Evolutionary conservation across 495 filamentous ascomycete species (phyloP).

Genomic region (Neurospora sp.): DNA sequence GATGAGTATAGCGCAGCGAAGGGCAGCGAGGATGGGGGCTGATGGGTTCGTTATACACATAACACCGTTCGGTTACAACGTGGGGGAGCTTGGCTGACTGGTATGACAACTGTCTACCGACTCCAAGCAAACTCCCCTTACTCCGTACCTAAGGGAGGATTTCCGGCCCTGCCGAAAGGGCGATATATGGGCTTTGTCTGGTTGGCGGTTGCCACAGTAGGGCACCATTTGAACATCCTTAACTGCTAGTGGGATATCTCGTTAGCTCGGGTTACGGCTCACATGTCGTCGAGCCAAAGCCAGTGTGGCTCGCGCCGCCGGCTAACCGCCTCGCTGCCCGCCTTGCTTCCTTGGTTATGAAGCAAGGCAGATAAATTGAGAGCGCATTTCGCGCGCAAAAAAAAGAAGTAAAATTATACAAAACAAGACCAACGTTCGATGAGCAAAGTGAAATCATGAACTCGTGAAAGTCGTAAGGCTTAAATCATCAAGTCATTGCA

Average conservation of each 20-base stretch:
- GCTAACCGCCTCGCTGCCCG: background rate
- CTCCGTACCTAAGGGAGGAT: background rate
- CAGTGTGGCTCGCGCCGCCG: background rate
- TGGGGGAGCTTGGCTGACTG: background rate
- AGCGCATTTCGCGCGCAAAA: background rate
- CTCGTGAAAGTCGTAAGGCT: background rate
- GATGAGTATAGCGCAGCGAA: background rate
- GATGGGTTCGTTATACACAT: background rate
- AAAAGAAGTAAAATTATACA: background rate
- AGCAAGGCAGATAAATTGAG: background rate
- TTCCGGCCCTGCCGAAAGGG: background rate
- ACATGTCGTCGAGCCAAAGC: background rate
- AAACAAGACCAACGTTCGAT: background rate
- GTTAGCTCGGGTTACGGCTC: background rate
- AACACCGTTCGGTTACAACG: background rate
- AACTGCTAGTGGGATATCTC: background rate
- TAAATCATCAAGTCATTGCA: background rate
- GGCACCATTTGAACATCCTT: background rate
- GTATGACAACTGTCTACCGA: background rate
- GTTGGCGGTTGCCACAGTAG: background rate
- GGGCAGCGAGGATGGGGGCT: background rate
- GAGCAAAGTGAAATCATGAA: background rate
- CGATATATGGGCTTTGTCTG: background rate
- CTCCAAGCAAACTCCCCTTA: background rate
- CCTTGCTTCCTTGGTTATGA: background rate